Evolutionary conservation across 495 filamentous ascomycete genomes (phyloP), one percentile per base, ranked within the genome.

Genomic region (Thermothielavioides terrestris): DNA sequence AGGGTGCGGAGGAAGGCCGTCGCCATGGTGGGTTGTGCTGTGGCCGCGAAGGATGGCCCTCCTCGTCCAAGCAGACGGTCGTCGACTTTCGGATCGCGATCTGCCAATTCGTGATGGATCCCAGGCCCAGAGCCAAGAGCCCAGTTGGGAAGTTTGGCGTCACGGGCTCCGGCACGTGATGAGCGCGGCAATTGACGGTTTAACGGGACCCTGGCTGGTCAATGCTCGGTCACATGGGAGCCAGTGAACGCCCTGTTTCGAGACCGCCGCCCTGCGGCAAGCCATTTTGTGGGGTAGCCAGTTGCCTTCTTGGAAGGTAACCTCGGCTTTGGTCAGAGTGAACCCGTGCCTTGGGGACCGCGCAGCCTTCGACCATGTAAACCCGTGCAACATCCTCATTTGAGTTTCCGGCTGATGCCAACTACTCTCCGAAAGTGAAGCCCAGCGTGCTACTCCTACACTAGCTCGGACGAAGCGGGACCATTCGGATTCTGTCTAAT

Each of bases 1-100:
- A 62, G 49, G 34, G 43, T 63, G 11, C 58, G 60, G 50, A 64
- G 36, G 37, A 65, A 55, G n/a, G 50, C 26, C 48, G 57, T 58
- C 58, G 58, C 58, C 60, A 63, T 65, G 28, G 31, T 55, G 42
- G n/a, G 23, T 44, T 39, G 39, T 25, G 46, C 35, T 32, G 37
- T 28, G 48, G 47, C 48, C 44, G 56, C 52, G 43, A 40, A 43
- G 15, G 34, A 35, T 20, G 25, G 31, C 46, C 36, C 44, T 41
- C 46, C 38, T 46, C 45, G 38, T 41, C 42, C 26, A 15, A 42
- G 27, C 10, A 35, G 20, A 36, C 35, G 48, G 27, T 42, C 23
- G 26, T 4, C 38, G 12, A 38, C 9, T 27, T 49, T 38, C 48
- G 32, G 21, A 6, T 35, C 25, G n/a, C 18, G 26, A 30, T 37